Percentiles rank a stretch among this genome's conserved stretches.
phyloP scores from a whole-genome alignment of 306 rosid species.

The Acacia melanoxylon region DNA sequence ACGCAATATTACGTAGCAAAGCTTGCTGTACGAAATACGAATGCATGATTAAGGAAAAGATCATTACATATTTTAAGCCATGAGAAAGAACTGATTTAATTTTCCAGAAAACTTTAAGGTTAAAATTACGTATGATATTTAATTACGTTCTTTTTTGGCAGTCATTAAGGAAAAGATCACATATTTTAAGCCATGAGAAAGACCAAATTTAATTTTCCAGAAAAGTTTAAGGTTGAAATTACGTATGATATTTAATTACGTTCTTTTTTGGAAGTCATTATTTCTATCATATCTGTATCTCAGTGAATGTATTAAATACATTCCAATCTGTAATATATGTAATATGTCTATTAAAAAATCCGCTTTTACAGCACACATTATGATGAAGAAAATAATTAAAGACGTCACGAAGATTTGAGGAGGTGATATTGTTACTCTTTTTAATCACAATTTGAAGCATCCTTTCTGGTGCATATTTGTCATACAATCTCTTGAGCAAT shows the following conservation, averaged over 20 bases:
- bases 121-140: not conserved
- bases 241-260: not conserved
- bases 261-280: not conserved
- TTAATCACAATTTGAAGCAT: constrained; percentile 5
- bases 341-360: not conserved
- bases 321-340: not conserved
- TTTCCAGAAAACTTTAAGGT: no score
- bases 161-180: not conserved
- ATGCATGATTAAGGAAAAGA: not conserved
- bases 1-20: not conserved
- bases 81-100: not conserved
- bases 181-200: no score
- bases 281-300: no score
- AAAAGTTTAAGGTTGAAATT: no score
- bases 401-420: not conserved
- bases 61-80: no score
- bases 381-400: not conserved
- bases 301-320: not conserved
- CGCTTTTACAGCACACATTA: not conserved
- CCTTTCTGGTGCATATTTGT: not conserved
- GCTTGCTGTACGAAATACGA: not conserved
- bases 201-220: not conserved
- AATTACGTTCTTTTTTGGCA: not conserved
- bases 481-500: not conserved
- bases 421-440: not conserved